Conservation (phyloP, 352 stramenopile species). For the Blastocystis sp. region DNA sequence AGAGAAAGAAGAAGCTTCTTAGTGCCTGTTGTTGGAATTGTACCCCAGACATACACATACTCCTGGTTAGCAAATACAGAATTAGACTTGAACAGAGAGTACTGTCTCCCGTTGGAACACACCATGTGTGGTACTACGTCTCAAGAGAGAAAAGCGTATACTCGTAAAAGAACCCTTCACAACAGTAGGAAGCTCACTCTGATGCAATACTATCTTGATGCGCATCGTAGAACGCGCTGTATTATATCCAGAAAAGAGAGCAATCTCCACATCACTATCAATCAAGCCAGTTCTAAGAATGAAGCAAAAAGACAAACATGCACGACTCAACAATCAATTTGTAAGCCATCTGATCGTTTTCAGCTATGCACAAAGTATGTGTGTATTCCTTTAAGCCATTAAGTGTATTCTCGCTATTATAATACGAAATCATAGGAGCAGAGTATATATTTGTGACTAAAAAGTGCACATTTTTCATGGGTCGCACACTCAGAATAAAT, state of each 20-base stretch:
- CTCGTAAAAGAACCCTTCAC: constrained; percentile 6
- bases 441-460: not conserved
- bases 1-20: constrained; percentile 4
- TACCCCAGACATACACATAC: constrained; percentile 10
- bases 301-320: not conserved
- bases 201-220: not conserved
- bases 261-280: constrained; percentile 11
- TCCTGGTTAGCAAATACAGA: not conserved
- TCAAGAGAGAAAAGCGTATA: not conserved
- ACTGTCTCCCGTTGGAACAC: constrained; percentile 35
- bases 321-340: not conserved
- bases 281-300: not conserved
- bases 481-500: not conserved
- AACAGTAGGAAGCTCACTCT: not conserved
- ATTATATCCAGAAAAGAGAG: constrained; percentile 17
- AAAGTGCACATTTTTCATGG: not conserved
- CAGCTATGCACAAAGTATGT: not conserved
- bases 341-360: constrained; percentile 53
- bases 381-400: constrained; percentile 12
- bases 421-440: not conserved
- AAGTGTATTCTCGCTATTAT: not conserved
- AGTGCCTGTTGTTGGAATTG: not conserved
- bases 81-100: constrained; percentile 50
- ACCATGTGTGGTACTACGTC: constrained; percentile 27
- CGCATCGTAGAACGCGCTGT: constrained; percentile 14